Evolutionary conservation across 2,329 filamentous ascomycete genomes (phyloP).

Genomic region (Aspergillus neoniger): DNA sequence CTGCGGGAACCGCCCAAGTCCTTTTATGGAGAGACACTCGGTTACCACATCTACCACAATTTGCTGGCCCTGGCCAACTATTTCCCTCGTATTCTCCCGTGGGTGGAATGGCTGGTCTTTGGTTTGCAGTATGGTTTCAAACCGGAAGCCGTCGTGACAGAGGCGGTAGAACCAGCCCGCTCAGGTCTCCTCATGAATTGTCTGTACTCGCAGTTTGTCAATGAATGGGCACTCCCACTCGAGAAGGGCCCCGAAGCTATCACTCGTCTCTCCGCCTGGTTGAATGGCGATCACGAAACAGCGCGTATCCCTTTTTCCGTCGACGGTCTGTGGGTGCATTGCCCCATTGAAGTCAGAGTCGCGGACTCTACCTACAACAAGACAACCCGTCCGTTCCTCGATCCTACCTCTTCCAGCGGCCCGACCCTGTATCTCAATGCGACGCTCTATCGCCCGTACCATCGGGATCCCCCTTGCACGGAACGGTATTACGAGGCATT

Average conservation of each 20-base stretch:
- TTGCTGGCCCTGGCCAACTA: constrained; percentile 79
- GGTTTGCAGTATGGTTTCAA: constrained; percentile 95
- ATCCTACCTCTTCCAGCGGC: constrained; percentile 67
- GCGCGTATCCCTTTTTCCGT: constrained; percentile 78
- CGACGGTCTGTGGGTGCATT: constrained; percentile 79
- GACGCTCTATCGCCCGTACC: constrained; percentile 82
- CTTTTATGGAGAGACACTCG: constrained; percentile 80
- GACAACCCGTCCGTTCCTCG: constrained; percentile 65
- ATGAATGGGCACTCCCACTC: constrained; percentile 94
- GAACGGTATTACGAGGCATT: constrained; percentile 84
- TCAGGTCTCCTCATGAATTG: constrained; percentile 92
- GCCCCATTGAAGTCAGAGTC: constrained; percentile 89
- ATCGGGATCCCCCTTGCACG: constrained; percentile 72
- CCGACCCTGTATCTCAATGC: constrained; percentile 88
- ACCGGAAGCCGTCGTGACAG: constrained; percentile 62
- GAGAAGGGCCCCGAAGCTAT: constrained; percentile 85
- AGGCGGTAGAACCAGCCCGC: constrained; percentile 77
- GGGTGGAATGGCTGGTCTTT: constrained; percentile 95
- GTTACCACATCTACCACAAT: constrained; percentile 90
- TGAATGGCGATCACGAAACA: constrained; percentile 70
- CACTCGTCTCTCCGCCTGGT: constrained; percentile 78
- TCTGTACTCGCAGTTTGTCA: constrained; percentile 96
- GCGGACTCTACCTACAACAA: constrained; percentile 63
- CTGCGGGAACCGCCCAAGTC: constrained; percentile 61
- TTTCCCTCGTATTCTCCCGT: constrained; percentile 76